Base-by-base conservation (phyloP, 495 filamentous ascomycete genomes). In the Penicillium psychrofluorescens region DNA sequence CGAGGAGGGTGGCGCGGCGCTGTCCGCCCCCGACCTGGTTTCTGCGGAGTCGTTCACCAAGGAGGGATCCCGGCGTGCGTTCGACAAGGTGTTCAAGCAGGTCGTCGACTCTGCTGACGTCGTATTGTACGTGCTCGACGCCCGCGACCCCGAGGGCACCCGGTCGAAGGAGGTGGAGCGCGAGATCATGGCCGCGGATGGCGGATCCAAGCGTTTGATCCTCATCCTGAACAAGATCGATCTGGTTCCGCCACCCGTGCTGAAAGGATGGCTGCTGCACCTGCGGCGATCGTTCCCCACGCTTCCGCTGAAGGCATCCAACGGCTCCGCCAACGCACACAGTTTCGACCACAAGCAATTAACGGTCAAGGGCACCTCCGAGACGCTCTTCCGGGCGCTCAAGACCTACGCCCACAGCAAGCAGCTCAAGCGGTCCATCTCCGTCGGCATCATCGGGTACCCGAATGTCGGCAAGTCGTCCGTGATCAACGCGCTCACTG, bases 221-320 rank as follows among this genome's bases (percentile, higher is more conserved):
- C 81, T 97, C 45, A 82, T 97, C 44, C 74, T 97, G 49, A 97
- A 97, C 81, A 97, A 97, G 75, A 92, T 95, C 60, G 91, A 97
- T 59, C 78, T 97, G 29, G 76, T 95, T 29, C 91, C 91, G 9
- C 80, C 87, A 2, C 63, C 78, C 2, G 85, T 90, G 15, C 78
- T 95, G 37, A 88, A 86, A 62, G 74, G 66, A 46, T 97, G 91
- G 91, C 76, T 97, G 49, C 59, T 75, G 39, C 82, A 95, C 63
- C 77, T 97, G 50, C 83, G 88, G 42, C 81, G 89, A 44, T 95
- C 83, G 65, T 95, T 95, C 75, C 91, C 91, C 29, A 95, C 91
- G 1, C 75, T 97, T 14, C 91, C 91, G 0, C 79, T 97, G 15
- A 88, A 90, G 55, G 90, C 91, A 1, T 90, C 87, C 38, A 84